Evolutionary conservation across 257 asterid species (phyloP), one percentile per base, ranked within the genome.

Genomic region (Scutellaria galericulata): DNA sequence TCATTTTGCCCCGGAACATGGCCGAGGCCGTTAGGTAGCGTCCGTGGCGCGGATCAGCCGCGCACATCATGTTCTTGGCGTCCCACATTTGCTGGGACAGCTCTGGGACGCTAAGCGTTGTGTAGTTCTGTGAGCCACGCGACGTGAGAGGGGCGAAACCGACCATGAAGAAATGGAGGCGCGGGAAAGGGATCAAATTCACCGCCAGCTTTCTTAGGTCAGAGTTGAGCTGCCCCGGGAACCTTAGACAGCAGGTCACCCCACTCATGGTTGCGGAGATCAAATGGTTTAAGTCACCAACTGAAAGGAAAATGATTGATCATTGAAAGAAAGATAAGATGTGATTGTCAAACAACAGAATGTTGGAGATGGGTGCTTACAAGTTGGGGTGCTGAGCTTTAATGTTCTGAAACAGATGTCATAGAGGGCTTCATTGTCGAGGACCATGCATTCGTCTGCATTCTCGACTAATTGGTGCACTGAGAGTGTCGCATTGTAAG

Each of bases 251-350:
- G 24, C 90, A 87, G 1, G 90, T 87, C 1, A 85, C 93, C 1
- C 93, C 90, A 63, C 93, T 87, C 93, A 87, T 87, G 3, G 93
- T 87, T 1, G 87, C 93, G 15, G 93, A 87, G 53, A 87, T 87
- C 81, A 87, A 58, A 72, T 87, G 90, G 80, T 87, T 87, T 81
- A 87, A 57, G 47, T 87, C 93, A 24, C 93, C 93, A 73, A 87
- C 93, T 87, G 72, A 69, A 56, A 46, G 53, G 2, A 31, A 69
- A 51, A 50, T 8, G 12, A 41, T 31, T 14, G 31, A 50, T 44
- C 24, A 39, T 58, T 51, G 24, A 55, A 56, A 55, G 22, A 59
- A 13, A 31, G 5, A 31, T 31, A 4, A 31, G 37, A 31, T 31
- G 37, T 31, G 4, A 31, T 31, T 31, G 37, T 3, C 37, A 31